Percentiles rank a stretch among this genome's conserved stretches.
Conservation (phyloP, 805 yeast genomes). For the Brettanomyces bruxellensis region DNA sequence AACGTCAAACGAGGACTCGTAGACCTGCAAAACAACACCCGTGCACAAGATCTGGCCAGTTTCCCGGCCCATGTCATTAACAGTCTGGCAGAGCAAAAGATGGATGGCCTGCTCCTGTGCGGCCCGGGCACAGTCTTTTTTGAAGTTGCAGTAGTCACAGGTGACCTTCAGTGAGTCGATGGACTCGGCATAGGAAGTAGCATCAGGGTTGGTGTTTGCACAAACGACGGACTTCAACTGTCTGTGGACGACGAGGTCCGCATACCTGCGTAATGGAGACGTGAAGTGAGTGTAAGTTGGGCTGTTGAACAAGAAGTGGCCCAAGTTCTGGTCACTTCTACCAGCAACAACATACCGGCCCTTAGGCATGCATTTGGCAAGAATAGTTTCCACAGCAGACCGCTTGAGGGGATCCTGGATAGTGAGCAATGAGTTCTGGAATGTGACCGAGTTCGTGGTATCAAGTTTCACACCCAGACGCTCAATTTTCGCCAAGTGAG, state of each 20-base stretch:
- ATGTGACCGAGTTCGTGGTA: conserved; percentile 59
- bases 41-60: conserved; percentile 78
- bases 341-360: conserved; percentile 89
- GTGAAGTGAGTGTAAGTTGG: conserved; percentile 90
- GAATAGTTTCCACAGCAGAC: conserved; percentile 66
- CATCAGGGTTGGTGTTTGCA: conserved; percentile 14
- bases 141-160: conserved; percentile 90
- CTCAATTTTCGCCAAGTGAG: conserved; percentile 63
- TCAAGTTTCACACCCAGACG: conserved; percentile 63
- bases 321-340: conserved; percentile 68
- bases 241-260: conserved; percentile 87
- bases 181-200: conserved; percentile 37
- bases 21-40: conserved; percentile 86
- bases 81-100: conserved; percentile 71
- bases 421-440: conserved; percentile 60
- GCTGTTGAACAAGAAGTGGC: conserved; percentile 72
- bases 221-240: conserved; percentile 65
- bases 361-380: conserved; percentile 74
- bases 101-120: conserved; percentile 96
- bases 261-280: conserved; percentile 87
- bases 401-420: conserved; percentile 57
- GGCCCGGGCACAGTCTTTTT: conserved; percentile 84
- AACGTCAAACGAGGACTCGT: conserved; percentile 93
- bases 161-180: conserved; percentile 67
- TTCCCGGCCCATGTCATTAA: conserved; percentile 58